These are phyloP conservation scores for Tetraselmis chui DNA, from an alignment of 139 green algal species.

Conservation along the genomic window DNA sequence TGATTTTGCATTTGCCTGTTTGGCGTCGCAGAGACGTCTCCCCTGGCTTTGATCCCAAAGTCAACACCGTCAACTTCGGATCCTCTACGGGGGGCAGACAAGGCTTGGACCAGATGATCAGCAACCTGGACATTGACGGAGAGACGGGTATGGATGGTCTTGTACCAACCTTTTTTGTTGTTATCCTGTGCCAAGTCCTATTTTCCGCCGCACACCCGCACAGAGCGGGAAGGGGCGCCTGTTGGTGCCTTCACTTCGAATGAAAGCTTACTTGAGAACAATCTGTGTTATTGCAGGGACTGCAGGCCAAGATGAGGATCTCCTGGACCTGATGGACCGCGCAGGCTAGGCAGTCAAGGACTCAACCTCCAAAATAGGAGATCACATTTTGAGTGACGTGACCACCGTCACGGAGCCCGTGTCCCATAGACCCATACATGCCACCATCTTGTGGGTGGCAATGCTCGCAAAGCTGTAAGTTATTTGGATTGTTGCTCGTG, in stretches of 20 bases:
- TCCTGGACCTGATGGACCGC: conserved; percentile 29
- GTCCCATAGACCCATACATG: too few relatives aligned
- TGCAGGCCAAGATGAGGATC: conserved; percentile 5
- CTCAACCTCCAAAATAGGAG: too few relatives aligned
- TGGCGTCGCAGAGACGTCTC: neutral
- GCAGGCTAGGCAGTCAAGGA: neutral
- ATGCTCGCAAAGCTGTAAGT: too few relatives aligned
- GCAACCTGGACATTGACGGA: neutral
- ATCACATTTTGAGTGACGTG: too few relatives aligned
- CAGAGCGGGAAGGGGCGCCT: neutral
- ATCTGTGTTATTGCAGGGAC: neutral
- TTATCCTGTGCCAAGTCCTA: too few relatives aligned
- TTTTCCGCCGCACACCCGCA: too few relatives aligned
- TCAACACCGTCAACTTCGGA: neutral
- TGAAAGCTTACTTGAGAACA: conserved; percentile 5
- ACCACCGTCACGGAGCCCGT: too few relatives aligned
- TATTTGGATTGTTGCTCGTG: too few relatives aligned
- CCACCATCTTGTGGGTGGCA: too few relatives aligned
- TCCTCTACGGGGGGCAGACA: neutral
- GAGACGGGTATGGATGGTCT: too few relatives aligned
- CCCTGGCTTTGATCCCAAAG: neutral
- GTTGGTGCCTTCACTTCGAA: neutral
- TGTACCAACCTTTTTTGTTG: too few relatives aligned
- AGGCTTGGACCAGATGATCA: neutral
- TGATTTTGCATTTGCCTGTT: too few relatives aligned